Conservation (phyloP, 176 grass and related monocot genomes). For the Aegilops tauschii region DNA sequence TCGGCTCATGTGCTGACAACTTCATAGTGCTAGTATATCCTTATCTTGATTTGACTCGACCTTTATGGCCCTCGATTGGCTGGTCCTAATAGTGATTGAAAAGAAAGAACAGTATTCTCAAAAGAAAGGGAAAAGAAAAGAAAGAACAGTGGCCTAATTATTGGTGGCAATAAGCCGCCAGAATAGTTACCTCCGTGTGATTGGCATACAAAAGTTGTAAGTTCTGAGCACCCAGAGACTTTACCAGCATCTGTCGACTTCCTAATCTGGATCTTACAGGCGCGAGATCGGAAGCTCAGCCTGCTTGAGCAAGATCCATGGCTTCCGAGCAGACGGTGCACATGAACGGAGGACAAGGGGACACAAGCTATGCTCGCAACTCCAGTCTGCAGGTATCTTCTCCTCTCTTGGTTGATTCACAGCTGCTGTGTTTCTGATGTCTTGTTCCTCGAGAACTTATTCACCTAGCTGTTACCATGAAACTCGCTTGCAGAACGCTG, state of each 20-base stretch:
- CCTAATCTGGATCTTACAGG: not conserved
- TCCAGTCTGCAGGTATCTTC: conserved; percentile 10
- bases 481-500: not conserved
- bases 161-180: conserved; percentile 14
- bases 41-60: not conserved
- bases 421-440: too few relatives aligned
- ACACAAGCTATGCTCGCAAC: conserved; percentile 29
- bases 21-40: not conserved
- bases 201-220: not conserved
- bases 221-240: not conserved
- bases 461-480: not conserved
- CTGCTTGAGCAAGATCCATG: conserved; percentile 12
- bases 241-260: not conserved
- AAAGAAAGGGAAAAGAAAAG: too few relatives aligned
- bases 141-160: not conserved
- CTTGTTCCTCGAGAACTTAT: not conserved
- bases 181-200: not conserved
- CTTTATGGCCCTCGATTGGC: not conserved
- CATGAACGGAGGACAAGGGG: conserved; percentile 21
- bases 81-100: not conserved
- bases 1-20: not conserved
- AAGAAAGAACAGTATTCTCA: not conserved
- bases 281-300: not conserved
- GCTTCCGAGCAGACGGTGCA: not conserved
- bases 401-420: not conserved